Conservation (phyloP, 768 basidiomycete genomes). For the Amanita pallidorosea region DNA sequence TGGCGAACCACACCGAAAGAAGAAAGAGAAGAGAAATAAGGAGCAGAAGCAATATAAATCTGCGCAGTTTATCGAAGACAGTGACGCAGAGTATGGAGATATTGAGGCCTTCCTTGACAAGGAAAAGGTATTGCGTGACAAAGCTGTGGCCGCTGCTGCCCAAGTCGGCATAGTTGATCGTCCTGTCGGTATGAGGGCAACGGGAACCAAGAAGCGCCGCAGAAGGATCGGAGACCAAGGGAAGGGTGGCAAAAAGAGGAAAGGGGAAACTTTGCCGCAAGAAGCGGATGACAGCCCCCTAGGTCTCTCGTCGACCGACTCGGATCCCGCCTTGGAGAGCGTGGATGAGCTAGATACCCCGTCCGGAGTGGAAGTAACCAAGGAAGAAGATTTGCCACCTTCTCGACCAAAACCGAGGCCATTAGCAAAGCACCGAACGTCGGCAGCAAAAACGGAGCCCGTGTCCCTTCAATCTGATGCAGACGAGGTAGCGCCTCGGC, state of each 20-base stretch:
- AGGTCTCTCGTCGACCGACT: conserved; percentile 13
- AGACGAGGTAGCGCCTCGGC: conserved; percentile 1
- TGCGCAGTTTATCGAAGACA: conserved; percentile 87
- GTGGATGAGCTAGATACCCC: conserved; percentile 9
- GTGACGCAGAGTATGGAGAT: conserved; percentile 73
- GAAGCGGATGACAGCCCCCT: conserved; percentile 9
- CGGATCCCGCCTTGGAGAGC: conserved; percentile 15
- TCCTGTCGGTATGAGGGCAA: conserved; percentile 43
- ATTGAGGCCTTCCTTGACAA: conserved; percentile 75
- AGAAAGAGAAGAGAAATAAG: conserved; percentile 60
- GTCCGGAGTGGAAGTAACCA: background rate
- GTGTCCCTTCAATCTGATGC: background rate
- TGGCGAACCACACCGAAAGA: conserved; percentile 32
- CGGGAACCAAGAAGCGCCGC: conserved; percentile 37
- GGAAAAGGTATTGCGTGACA: conserved; percentile 54
- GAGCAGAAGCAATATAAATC: conserved; percentile 62
- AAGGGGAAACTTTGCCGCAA: conserved; percentile 15
- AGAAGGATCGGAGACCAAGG: conserved; percentile 25
- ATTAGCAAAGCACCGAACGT: conserved; percentile 7
- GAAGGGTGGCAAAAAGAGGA: conserved; percentile 21
- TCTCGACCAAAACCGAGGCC: conserved; percentile 33
- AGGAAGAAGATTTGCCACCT: background rate
- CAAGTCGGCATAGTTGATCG: conserved; percentile 24
- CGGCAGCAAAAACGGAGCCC: background rate
- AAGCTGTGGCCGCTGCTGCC: conserved; percentile 34